Percentiles rank a stretch among this genome's conserved stretches.
phyloP scores from a whole-genome alignment of 257 asterid species.

The Fraxinus anomala region DNA sequence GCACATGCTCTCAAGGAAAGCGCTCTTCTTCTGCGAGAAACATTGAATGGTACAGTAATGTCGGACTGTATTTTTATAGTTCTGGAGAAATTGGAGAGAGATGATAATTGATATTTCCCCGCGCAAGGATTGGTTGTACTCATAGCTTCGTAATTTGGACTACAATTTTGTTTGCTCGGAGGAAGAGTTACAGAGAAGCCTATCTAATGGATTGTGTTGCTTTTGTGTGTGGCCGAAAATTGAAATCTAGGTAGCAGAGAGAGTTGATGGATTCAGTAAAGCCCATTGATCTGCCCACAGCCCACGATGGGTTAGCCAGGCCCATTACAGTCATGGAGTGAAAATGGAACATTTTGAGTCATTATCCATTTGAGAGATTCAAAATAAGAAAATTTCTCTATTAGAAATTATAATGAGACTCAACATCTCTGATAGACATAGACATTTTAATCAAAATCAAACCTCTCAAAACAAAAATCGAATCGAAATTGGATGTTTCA shows the following conservation, averaged over 20 bases:
- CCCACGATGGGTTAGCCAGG: not conserved
- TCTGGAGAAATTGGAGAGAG: not conserved
- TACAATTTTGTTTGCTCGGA: not conserved
- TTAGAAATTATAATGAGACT: no score
- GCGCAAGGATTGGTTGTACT: not conserved
- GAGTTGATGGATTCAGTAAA: not conserved
- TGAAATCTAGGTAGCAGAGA: not conserved
- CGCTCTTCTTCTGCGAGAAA: not conserved
- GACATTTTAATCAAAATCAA: no score
- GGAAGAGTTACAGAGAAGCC: not conserved
- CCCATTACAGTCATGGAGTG: not conserved
- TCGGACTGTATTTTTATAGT: not conserved
- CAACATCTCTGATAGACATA: no score
- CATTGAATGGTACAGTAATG: not conserved
- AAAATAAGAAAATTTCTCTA: no score
- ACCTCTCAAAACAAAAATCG: no score
- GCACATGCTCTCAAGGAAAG: constrained; percentile 27
- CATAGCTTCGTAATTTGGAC: not conserved
- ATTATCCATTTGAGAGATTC: no score
- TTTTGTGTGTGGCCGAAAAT: not conserved
- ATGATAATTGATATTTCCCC: constrained; percentile 13
- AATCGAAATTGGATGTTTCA: no score
- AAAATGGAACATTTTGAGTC: no score
- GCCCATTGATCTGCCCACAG: not conserved
- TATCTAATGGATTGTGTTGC: not conserved